These are phyloP conservation scores for Rhizodiscina lignyota DNA, from an alignment of 495 filamentous ascomycete genomes.

Conservation along the genomic window DNA sequence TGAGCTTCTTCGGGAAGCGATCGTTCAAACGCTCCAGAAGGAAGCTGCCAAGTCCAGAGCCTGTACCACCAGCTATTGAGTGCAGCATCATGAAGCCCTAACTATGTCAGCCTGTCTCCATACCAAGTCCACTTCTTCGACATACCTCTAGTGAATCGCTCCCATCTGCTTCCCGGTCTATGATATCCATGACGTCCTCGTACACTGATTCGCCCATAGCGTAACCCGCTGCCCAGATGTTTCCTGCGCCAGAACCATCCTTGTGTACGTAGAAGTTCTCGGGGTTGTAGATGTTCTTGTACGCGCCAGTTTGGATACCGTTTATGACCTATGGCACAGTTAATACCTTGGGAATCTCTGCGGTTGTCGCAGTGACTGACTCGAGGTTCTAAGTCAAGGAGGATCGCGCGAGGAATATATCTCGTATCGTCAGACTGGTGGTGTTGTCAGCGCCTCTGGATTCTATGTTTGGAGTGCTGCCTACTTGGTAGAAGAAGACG, in stretches of 20 bases:
- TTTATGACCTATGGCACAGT: conserved; percentile 55
- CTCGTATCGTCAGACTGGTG: conserved; percentile 75
- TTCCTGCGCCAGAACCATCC: conserved; percentile 81
- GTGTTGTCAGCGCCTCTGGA: background rate
- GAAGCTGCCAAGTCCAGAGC: conserved; percentile 85
- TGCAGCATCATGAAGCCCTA: conserved; percentile 96
- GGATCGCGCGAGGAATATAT: conserved; percentile 91
- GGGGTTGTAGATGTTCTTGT: conserved; percentile 97
- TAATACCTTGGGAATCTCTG: background rate
- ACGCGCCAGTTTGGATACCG: conserved; percentile 76
- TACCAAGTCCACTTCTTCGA: background rate
- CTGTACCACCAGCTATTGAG: conserved; percentile 93
- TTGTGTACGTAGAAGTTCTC: conserved; percentile 96
- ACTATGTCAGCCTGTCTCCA: background rate
- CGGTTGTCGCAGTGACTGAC: conserved; percentile 28
- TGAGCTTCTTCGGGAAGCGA: conserved; percentile 94
- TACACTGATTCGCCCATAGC: conserved; percentile 80
- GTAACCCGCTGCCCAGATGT: conserved; percentile 96
- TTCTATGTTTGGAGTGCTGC: conserved; percentile 1
- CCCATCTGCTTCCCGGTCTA: conserved; percentile 93
- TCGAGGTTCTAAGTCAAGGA: conserved; percentile 86
- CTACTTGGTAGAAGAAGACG: conserved; percentile 93
- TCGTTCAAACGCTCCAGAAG: conserved; percentile 95
- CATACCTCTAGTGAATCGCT: conserved; percentile 84
- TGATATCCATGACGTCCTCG: conserved; percentile 98